phyloP scores from a whole-genome alignment of 306 rosid species.

The Citrullus amarus region DNA sequence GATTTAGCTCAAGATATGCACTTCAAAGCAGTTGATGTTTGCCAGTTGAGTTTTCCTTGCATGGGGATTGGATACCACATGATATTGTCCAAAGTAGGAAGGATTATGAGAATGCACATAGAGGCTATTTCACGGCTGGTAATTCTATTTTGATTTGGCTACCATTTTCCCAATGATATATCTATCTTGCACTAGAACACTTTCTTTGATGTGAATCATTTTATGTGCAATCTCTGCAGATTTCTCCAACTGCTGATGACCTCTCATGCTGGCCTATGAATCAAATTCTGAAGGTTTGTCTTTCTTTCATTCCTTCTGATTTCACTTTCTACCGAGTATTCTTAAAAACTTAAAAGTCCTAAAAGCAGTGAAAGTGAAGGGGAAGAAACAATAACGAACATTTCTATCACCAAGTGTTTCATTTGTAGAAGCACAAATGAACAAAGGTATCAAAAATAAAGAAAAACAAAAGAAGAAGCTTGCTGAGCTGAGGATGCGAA shows the following conservation, averaged over 20 bases:
- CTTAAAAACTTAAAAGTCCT: neutral
- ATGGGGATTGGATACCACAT: neutral
- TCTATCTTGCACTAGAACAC: neutral
- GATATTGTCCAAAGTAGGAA: neutral
- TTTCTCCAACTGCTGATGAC: neutral
- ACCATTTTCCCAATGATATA: neutral
- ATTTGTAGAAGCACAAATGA: neutral
- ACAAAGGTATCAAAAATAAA: neutral
- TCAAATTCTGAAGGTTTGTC: neutral
- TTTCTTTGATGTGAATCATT: neutral
- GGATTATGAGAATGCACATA: neutral
- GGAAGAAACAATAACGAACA: neutral
- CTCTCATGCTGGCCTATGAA: neutral
- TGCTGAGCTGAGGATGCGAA: neutral
- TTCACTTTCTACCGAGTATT: neutral
- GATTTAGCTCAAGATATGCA: neutral
- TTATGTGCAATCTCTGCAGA: neutral
- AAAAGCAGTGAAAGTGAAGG: neutral
- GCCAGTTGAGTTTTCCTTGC: too few relatives aligned
- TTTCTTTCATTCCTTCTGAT: neutral
- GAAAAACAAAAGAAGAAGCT: neutral
- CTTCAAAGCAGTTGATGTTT: neutral
- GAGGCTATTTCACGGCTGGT: neutral
- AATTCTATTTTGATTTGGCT: neutral
- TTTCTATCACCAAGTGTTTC: neutral